These are phyloP conservation scores for Chimonanthus praecox DNA, from an alignment of 164 flowering plant species.

Conservation along the genomic window DNA sequence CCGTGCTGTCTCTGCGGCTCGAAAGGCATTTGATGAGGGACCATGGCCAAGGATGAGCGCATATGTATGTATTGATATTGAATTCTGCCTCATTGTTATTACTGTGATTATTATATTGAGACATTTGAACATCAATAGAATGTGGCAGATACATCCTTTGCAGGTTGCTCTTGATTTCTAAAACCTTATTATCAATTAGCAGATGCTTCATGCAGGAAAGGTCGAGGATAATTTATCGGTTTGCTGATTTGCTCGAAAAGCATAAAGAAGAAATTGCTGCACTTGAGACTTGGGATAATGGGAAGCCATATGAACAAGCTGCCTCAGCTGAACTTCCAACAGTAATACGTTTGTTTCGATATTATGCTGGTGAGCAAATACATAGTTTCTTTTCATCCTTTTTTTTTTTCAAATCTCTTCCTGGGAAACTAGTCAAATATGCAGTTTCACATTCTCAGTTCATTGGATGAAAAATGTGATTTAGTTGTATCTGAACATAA, in stretches of 20 bases:
- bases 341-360: slow-evolving; percentile 31
- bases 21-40: slow-evolving; percentile 84
- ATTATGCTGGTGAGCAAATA: slow-evolving; percentile 42
- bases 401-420: too few relatives aligned
- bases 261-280: slow-evolving; percentile 43
- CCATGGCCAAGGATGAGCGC: slow-evolving; percentile 85
- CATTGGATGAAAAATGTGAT: too few relatives aligned
- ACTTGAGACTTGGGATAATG: slow-evolving; percentile 52
- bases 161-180: too few relatives aligned
- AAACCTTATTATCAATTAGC: too few relatives aligned
- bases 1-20: slow-evolving; percentile 75
- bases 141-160: not conserved
- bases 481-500: not conserved
- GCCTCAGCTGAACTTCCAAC: slow-evolving; percentile 33
- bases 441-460: too few relatives aligned
- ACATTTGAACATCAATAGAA: not conserved
- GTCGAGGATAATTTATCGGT: slow-evolving; percentile 28
- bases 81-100: not conserved
- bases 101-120: not conserved
- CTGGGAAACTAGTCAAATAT: too few relatives aligned
- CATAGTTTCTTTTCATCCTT: too few relatives aligned
- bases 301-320: slow-evolving; percentile 41
- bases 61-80: slow-evolving; percentile 39
- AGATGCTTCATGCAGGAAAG: slow-evolving; percentile 35
- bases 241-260: slow-evolving; percentile 46